These are phyloP conservation scores for Caryopteris hybrid DNA, from an alignment of 305 asterid species.

Conservation along the genomic window DNA sequence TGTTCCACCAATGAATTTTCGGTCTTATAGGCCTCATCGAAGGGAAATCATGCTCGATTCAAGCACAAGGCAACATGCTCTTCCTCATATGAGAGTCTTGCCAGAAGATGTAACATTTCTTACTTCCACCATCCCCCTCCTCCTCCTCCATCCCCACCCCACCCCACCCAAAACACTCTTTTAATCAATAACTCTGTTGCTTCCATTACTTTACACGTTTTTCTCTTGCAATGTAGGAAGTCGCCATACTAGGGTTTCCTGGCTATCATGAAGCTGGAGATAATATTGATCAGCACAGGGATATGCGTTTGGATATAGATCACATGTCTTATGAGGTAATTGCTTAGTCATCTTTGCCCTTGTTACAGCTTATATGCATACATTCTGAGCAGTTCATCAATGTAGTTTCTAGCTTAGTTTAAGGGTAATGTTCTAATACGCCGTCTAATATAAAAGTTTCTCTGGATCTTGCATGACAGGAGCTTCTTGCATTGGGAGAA, in stretches of 20 bases:
- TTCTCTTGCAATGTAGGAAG: constrained; percentile 46
- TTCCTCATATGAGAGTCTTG: constrained; percentile 76
- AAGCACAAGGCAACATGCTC: constrained; percentile 38
- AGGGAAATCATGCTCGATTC: constrained; percentile 55
- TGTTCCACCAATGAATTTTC: constrained; percentile 57
- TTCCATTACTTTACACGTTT: neutral
- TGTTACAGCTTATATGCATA: neutral
- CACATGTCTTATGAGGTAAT: constrained; percentile 95
- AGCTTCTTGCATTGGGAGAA: constrained; percentile 72
- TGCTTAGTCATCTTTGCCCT: neutral
- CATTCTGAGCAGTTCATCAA: no score
- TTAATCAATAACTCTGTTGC: neutral
- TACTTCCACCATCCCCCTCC: constrained; percentile 19
- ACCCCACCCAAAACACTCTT: no score
- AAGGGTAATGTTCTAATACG: neutral
- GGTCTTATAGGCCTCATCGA: constrained; percentile 59
- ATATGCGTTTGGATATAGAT: constrained; percentile 96
- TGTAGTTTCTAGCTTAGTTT: no score
- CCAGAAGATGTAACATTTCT: constrained; percentile 51
- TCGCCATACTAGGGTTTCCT: constrained; percentile 73
- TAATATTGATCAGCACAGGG: constrained; percentile 77
- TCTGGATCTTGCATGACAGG: constrained; percentile 32
- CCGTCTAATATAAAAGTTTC: neutral
- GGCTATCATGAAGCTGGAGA: constrained; percentile 61
- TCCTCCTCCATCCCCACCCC: neutral